Percentiles rank a stretch among this genome's conserved stretches.
Evolutionary conservation across 768 basidiomycete genomes (phyloP).

Genomic region (Sarcodon aspratus): DNA sequence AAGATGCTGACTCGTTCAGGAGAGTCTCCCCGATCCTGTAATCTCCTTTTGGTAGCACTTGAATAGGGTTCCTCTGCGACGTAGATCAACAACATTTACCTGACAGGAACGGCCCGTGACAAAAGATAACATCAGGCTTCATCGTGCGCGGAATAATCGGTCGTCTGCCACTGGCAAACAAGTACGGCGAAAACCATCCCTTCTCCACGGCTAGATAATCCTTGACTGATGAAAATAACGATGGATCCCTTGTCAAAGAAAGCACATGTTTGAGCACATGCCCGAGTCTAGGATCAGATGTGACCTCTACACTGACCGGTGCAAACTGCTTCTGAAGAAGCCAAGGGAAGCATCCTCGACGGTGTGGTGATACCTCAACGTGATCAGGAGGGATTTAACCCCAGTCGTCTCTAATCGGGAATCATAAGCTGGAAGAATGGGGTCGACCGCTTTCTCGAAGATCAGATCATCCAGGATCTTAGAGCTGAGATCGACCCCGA

Average conservation of each 20-base stretch:
- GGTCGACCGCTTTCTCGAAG: slow-evolving; percentile 35
- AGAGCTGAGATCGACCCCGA: slow-evolving; percentile 38
- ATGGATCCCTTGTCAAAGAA: slow-evolving; percentile 30
- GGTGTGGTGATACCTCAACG: slow-evolving; percentile 47
- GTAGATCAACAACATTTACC: slow-evolving; percentile 19
- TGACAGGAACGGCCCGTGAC: slow-evolving; percentile 50
- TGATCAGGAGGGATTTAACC: slow-evolving; percentile 46
- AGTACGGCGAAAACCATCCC: slow-evolving; percentile 59
- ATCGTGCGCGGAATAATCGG: slow-evolving; percentile 51
- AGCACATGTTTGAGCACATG: slow-evolving; percentile 1
- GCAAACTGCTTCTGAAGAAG: slow-evolving; percentile 49
- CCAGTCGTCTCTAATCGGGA: slow-evolving; percentile 43
- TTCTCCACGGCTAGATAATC: slow-evolving; percentile 54
- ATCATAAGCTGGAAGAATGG: slow-evolving; percentile 39
- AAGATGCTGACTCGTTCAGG: slow-evolving; percentile 42
- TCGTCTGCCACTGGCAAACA: slow-evolving; percentile 47
- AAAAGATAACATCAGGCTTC: slow-evolving; percentile 57
- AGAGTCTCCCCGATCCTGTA: slow-evolving; percentile 48
- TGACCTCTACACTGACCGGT: slow-evolving; percentile 27
- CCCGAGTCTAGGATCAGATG: neutral
- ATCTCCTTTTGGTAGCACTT: slow-evolving; percentile 29
- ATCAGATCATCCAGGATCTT: slow-evolving; percentile 43
- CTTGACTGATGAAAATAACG: slow-evolving; percentile 47
- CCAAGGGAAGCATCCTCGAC: slow-evolving; percentile 47
- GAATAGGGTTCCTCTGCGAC: neutral